Base-by-base conservation (phyloP, 1,284 basidiomycete genomes). In the Cutaneotrichosporon mucoides region DNA sequence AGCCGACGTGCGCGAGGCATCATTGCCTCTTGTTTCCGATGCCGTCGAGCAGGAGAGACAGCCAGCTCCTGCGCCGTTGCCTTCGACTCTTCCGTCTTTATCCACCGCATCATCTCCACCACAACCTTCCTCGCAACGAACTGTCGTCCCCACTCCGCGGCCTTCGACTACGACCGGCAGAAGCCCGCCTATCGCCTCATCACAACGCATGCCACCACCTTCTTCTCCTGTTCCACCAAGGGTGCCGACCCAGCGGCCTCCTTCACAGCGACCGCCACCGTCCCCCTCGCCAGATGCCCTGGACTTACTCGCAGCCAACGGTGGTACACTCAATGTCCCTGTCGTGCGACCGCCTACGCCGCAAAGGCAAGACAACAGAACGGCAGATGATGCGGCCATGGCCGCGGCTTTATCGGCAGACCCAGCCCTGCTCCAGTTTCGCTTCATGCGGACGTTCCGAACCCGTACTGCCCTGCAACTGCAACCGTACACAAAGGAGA, bases 391-490 rank as follows among this genome's bases (percentile, higher is more conserved):
- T 40, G 46, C 46, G 6, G 46, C 10, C 9, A 33, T 5, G 15
- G 24, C 49, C 40, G 6, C 49, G 11, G 13, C 15, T 9, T 16
- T 36, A 9, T 41, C 38, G 16, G 37, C 43, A 8, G 72, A 73
- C 61, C 68, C 72, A 0, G 70, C 65, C 0, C 64, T 79, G 10
- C 62, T 70, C 13, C 68, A 68, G 43, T 79, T 77, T 48, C 71
- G 74, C 4, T 70, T 68, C 3, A 69, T 68, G 5, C 65, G 77
- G 7, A 76, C 76, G 1, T 77, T 79, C 46, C 71, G 77, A 4
- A 76, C 72, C 0, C 67, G 77, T n/a, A 79, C 77, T 0, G 70
- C 72, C 2, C 65, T 79, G 1, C 77, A 79, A 53, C 69, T 79
- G 0, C 75, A 77, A 44, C 77, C 77, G 0, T 79, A 79, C 61